Percentiles rank a stretch among this genome's conserved stretches.
Evolutionary conservation across 805 yeast genomes (phyloP).

Genomic region (Wilhelminamyces savonicus): DNA sequence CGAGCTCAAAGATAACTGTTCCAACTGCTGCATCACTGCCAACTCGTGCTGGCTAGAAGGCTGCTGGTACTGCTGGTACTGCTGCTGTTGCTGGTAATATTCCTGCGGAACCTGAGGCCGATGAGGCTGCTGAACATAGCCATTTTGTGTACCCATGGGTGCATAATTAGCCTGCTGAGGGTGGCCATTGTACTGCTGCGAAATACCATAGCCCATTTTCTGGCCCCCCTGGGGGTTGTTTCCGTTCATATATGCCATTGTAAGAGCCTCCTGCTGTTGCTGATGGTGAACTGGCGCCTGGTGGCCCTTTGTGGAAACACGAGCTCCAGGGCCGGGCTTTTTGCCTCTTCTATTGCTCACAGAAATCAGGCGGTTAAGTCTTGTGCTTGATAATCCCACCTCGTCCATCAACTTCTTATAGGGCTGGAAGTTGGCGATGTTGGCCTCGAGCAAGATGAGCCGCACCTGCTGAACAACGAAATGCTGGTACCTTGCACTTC

Average conservation of each 20-base stretch:
- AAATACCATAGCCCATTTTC: no score
- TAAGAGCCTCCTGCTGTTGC: no score
- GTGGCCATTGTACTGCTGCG: no score
- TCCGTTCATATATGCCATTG: no score
- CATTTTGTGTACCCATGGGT: no score
- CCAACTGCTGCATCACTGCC: constrained; percentile 40
- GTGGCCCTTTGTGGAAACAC: not conserved
- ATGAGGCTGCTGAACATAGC: no score
- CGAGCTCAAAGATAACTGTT: constrained; percentile 39
- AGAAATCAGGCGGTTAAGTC: constrained; percentile 22
- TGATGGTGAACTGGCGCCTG: not conserved
- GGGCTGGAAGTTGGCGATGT: constrained; percentile 54
- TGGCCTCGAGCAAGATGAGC: constrained; percentile 52
- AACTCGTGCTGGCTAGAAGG: constrained; percentile 10
- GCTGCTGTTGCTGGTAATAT: not conserved
- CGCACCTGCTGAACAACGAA: constrained; percentile 58
- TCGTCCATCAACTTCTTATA: constrained; percentile 88
- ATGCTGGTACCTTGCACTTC: constrained; percentile 37
- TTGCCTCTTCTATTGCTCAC: constrained; percentile 17
- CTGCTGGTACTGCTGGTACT: constrained; percentile 1
- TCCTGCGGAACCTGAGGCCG: no score
- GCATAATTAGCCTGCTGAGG: no score
- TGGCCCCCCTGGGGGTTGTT: no score
- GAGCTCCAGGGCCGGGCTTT: no score
- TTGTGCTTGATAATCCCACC: constrained; percentile 57